Conservation (phyloP, 2,329 filamentous ascomycete genomes). For the Nemania diffusa region DNA sequence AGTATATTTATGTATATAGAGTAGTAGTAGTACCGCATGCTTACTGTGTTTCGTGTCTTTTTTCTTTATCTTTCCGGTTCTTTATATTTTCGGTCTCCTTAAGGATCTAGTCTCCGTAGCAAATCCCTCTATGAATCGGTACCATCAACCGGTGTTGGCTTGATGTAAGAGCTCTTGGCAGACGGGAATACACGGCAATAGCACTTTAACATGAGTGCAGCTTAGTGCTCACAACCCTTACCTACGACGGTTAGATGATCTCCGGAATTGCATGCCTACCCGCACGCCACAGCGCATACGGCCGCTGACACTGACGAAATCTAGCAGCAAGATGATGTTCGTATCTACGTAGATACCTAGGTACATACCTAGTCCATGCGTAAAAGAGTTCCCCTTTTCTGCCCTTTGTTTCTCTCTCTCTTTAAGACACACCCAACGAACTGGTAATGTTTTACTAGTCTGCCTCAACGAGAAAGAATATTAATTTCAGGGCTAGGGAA, state of each 20-base stretch:
- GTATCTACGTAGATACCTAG: too few relatives aligned
- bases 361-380: too few relatives aligned
- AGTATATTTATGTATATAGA: too few relatives aligned
- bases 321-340: too few relatives aligned
- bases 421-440: too few relatives aligned
- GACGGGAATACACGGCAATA: slow-evolving; percentile 18
- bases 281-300: not conserved
- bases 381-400: too few relatives aligned
- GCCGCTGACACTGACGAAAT: too few relatives aligned
- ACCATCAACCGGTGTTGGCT: not conserved
- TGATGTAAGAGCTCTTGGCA: not conserved
- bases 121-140: not conserved
- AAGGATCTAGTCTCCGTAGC: not conserved
- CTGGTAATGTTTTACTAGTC: too few relatives aligned
- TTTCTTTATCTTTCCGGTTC: not conserved
- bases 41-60: not conserved
- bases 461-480: too few relatives aligned
- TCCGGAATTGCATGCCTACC: slow-evolving; percentile 5
- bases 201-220: too few relatives aligned
- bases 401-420: too few relatives aligned
- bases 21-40: not conserved
- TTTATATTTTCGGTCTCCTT: not conserved
- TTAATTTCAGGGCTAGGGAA: too few relatives aligned
- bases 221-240: not conserved
- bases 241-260: slow-evolving; percentile 3